phyloP scores from a whole-genome alignment of 169 alveolate genomes.

The Cyclospora cayetanensis region DNA sequence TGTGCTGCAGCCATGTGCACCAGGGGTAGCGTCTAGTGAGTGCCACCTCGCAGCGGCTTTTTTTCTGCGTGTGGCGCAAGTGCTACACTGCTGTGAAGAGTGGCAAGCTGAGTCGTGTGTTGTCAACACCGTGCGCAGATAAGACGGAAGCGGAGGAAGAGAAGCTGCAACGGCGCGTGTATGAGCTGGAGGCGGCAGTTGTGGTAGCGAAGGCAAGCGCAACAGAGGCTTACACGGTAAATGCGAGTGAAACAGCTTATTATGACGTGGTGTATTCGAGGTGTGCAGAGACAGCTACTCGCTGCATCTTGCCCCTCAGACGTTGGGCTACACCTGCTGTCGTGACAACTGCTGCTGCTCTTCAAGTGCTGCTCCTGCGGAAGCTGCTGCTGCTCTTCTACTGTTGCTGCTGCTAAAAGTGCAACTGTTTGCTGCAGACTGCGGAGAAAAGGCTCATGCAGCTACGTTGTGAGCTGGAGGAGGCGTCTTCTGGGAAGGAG shows the following conservation, averaged over 20 bases:
- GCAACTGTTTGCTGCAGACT: too few species aligned
- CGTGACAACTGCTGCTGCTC: neutral
- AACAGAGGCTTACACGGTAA: neutral
- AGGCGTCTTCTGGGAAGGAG: neutral
- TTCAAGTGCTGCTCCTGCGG: neutral
- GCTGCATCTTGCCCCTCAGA: neutral
- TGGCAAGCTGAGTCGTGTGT: too few species aligned
- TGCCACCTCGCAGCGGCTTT: too few species aligned
- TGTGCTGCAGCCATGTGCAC: too few species aligned
- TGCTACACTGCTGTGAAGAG: too few species aligned
- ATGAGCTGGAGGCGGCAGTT: neutral
- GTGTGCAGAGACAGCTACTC: neutral
- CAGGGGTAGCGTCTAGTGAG: too few species aligned
- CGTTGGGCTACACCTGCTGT: neutral
- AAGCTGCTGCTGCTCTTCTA: neutral
- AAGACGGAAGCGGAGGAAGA: neutral
- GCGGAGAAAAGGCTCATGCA: neutral
- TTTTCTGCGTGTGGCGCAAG: too few species aligned
- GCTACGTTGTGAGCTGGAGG: neutral
- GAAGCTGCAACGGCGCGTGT: neutral
- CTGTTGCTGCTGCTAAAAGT: neutral
- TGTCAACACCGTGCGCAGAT: neutral
- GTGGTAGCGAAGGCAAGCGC: constrained; percentile 1
- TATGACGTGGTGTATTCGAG: too few species aligned
- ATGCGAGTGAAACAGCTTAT: neutral